Conservation (phyloP, 2,329 filamentous ascomycete species). For the Monilinia aucupariae region DNA sequence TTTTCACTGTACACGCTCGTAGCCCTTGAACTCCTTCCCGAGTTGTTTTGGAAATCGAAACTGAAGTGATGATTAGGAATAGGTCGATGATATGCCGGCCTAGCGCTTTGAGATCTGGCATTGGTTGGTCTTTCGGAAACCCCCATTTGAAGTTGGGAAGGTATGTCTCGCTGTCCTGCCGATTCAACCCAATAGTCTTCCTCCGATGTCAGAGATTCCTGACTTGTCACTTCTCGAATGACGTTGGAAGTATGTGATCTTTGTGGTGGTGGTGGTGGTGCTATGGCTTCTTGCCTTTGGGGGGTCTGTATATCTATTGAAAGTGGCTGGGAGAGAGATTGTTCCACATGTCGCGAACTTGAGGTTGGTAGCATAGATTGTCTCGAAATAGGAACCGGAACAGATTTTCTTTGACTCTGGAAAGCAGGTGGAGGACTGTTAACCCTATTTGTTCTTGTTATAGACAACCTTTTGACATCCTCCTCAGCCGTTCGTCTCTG, state of each 20-base stretch:
- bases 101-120: constrained; percentile 4
- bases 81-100: constrained; percentile 10
- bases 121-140: neutral
- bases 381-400: neutral
- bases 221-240: constrained; percentile 2
- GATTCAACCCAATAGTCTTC: constrained; percentile 7
- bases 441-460: constrained; percentile 12
- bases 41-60: constrained; percentile 11
- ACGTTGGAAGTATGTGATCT: neutral
- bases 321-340: neutral
- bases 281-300: neutral
- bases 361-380: neutral
- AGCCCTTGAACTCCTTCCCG: neutral
- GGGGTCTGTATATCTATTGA: neutral
- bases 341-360: neutral
- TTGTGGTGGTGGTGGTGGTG: neutral
- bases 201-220: neutral
- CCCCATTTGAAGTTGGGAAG: neutral
- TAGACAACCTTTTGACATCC: constrained; percentile 12
- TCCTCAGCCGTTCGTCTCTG: constrained; percentile 9
- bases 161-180: neutral
- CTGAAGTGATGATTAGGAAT: constrained; percentile 16
- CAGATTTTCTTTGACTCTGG: constrained; percentile 18
- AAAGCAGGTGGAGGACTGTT: constrained; percentile 16
- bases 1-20: constrained; percentile 13